Base-by-base conservation (phyloP, 2,329 filamentous ascomycete genomes). In the Ceratocystis diversiconidia region DNA sequence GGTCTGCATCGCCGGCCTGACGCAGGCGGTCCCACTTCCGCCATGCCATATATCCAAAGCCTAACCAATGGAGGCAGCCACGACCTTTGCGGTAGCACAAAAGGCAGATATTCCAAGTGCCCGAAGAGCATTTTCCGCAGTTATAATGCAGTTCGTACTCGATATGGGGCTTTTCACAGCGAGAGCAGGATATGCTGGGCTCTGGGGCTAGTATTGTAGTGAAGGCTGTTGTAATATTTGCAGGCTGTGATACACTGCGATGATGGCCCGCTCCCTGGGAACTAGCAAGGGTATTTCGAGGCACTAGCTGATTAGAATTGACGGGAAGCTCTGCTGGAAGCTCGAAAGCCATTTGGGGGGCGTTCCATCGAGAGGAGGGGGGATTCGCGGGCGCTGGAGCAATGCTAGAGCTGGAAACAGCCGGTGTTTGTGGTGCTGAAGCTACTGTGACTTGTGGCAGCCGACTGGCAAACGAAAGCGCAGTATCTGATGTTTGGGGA, bases 81-180 rank as follows among this genome's bases (percentile, higher is more conserved):
- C 83, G 83, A 7, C 87, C 86, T 12, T 78, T 73, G 32, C 90
- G 85, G 73, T 95, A 96, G 76, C 92, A 97, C 69, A 80, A 80
- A 1, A 88, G 75, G 72, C 92, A 97, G 10, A 96, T 78, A 72
- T 92, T 87, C 79, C 87, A 95, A 60, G 83, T 78, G 0, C 89
- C 90, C 5, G 80, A 76, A 17, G 82, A 79, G 73, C 92, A 96
- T 62, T 79, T 78, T 1, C 76, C 74, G 74, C 92, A 97, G 72
- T 88, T 88, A 75, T 92, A 95, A 74, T 96, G 90, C 1, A 96
- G 76, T 7, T 90, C 85, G 70, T 95, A 90, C 72, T 96, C 87
- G 46, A 96, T 92, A 68, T 91, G 82, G 5, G 78, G 71, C 69
- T 82, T 87, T 22, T 79, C 76, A 73, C 92, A 97, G 8, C 83